Base-by-base conservation (phyloP, 306 rosid genomes). In the Rosa persica region DNA sequence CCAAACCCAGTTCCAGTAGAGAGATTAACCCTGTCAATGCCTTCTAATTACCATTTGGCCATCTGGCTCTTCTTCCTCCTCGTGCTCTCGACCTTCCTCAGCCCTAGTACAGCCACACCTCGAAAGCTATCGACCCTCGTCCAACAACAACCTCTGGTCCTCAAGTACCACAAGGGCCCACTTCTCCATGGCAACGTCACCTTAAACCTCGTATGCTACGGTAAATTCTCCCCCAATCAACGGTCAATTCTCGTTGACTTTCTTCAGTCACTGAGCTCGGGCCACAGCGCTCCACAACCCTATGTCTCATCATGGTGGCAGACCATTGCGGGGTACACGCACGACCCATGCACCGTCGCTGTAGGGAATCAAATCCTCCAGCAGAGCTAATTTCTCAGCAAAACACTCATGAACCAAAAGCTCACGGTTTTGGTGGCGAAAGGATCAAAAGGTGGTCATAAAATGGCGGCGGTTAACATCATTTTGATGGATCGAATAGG, bases 101-200 rank as follows among this genome's bases (percentile, higher is more conserved):
- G 34, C 49, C 87, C 75, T 25, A 64, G 71, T 39, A 43, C 16
- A 4, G 55, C 81, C 76, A 16, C 76, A 5, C 6, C 48, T 0
- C 73, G 79, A 22, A 76, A 52, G 76, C 81, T 85, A 8, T 42
- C 73, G 8, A 74, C 80, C 27, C 77, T 78, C 8, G 85, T 85
- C 8, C 46, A 76, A 44, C 70, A 78, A 4, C 83, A 58, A 30
- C 68, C 75, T 0, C 51, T 71, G 0, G 52, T 69, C 20, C 86
- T 83, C 58, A 74, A 79, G 11, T 83, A 79, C 77, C 83, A 83
- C 80, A 67, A 75, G 0, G 83, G 86, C n/a, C 86, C 83, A 36
- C 80, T 83, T 48, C 83, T 83, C 5, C 64, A 47, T 5, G 80
- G 83, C 30, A 83, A 74, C 62, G 13, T 69, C 83, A 79, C 83